Conservation (phyloP, 305 asterid species). For the Withania somnifera region DNA sequence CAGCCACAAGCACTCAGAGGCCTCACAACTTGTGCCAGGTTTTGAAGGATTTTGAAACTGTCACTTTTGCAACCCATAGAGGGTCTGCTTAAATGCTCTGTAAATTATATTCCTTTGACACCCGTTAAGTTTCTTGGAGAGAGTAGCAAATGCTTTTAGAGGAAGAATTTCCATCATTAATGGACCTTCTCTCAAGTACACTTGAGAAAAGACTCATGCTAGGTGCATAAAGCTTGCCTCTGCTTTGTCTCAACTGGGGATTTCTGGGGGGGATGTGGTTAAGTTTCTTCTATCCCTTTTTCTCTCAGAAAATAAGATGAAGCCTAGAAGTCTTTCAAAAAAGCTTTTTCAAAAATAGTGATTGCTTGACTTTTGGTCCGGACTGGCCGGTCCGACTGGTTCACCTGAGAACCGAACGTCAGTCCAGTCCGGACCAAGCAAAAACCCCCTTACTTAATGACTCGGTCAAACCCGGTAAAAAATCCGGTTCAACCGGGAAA, state of each 20-base stretch:
- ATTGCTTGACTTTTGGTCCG: neutral
- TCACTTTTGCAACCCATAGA: slow-evolving; percentile 29
- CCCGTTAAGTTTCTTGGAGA: slow-evolving; percentile 67
- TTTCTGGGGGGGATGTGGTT: slow-evolving; percentile 65
- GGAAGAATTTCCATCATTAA: slow-evolving; percentile 54
- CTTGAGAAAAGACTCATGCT: slow-evolving; percentile 54
- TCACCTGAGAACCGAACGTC: too few species aligned
- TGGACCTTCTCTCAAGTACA: slow-evolving; percentile 32
- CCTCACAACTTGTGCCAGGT: slow-evolving; percentile 12
- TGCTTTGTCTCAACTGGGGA: slow-evolving; percentile 41
- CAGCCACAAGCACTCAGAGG: neutral
- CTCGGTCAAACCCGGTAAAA: too few species aligned
- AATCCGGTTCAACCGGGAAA: too few species aligned
- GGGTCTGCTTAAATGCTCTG: slow-evolving; percentile 40
- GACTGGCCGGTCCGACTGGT: too few species aligned
- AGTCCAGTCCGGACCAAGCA: too few species aligned
- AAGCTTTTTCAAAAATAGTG: neutral
- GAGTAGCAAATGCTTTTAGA: slow-evolving; percentile 59
- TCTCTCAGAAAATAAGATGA: neutral
- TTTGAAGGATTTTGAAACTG: slow-evolving; percentile 10
- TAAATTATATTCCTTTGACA: slow-evolving; percentile 53
- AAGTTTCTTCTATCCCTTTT: neutral
- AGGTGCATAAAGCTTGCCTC: slow-evolving; percentile 62
- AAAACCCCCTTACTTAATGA: too few species aligned
- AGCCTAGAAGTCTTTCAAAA: neutral